Base-by-base conservation (phyloP, 1,139 yeast species). In the Taphrina wiesneri region DNA sequence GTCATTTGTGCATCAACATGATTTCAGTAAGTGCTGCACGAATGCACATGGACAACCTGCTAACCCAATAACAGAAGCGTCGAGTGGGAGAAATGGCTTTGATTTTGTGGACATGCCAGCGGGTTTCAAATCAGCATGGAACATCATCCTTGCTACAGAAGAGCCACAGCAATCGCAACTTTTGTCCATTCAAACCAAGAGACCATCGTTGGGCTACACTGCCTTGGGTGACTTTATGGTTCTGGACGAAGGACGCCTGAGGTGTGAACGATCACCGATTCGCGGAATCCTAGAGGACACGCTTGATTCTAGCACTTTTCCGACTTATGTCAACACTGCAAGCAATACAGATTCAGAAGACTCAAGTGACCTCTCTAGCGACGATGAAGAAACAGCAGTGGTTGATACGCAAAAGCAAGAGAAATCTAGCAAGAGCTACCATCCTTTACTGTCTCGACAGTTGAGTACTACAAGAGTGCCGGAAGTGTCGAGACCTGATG, bases 211-310 rank as follows among this genome's bases (percentile, higher is more conserved):
- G n/a, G 34, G 32, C 15, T 59, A 21, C 52, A 57, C 21, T 19
- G 51, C 63, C n/a, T n/a, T 17, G 26, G 54, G 49, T 23, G 56
- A 46, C 25, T 30, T 21, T 59, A 65, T 26, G 30, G 54, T 21
- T 19, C n/a, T 28, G 43, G 64, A 46, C 30, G 61, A 56, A 28
- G 54, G 28, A 15, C 43, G 21, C 13, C 54, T 34, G 61, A 34
- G 28, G 65, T 30, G 15, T 34, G 63, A 36, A 23, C 23, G 47
- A 32, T 36, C 32, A 13, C 34, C 53, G 36, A 21, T 43, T 30
- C 23, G 54, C n/a, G 51, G 49, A 7, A 45, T 45, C 2, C 26
- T 45, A 28, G 49, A 45, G 7, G 49, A 45, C 28, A 45, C 49
- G n/a, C 49, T 45, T 13, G 49, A 45, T n/a, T 21, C 49, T n/a